Conservation (phyloP, 129 eudicot genomes). For the Heracleum sosnowskyi region DNA sequence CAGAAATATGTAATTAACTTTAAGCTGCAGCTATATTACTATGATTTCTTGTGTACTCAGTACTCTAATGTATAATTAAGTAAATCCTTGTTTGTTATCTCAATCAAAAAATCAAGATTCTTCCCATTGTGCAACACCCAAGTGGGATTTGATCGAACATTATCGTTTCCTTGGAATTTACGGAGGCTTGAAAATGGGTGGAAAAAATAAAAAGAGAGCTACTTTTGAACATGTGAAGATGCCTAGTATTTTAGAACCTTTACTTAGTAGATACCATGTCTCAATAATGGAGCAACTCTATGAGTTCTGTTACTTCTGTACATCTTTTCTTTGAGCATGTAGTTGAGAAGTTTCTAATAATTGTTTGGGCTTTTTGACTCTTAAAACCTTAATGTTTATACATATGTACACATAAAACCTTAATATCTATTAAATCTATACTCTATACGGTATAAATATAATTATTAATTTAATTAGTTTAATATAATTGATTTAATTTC, state of each 20-base stretch:
- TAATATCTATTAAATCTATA: no score
- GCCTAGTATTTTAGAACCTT: neutral
- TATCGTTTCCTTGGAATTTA: neutral
- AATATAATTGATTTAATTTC: no score
- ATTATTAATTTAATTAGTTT: no score
- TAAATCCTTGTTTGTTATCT: neutral
- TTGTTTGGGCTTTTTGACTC: no score
- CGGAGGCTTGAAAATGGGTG: neutral
- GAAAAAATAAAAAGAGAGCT: neutral
- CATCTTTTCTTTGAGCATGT: neutral
- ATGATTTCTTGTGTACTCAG: neutral
- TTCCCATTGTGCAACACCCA: neutral
- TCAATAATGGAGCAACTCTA: neutral
- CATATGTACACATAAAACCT: no score
- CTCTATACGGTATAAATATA: no score
- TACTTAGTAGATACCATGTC: neutral
- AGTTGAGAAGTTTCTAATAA: neutral
- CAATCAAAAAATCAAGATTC: neutral
- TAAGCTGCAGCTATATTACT: constrained; percentile 2
- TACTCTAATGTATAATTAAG: neutral
- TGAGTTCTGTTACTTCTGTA: no score
- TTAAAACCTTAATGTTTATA: no score
- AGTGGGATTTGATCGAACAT: neutral
- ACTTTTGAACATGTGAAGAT: constrained; percentile 4
- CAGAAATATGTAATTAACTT: neutral